These are phyloP conservation scores for Uronychia setigera DNA, from an alignment of 73 alveolate species.

Conservation along the genomic window DNA sequence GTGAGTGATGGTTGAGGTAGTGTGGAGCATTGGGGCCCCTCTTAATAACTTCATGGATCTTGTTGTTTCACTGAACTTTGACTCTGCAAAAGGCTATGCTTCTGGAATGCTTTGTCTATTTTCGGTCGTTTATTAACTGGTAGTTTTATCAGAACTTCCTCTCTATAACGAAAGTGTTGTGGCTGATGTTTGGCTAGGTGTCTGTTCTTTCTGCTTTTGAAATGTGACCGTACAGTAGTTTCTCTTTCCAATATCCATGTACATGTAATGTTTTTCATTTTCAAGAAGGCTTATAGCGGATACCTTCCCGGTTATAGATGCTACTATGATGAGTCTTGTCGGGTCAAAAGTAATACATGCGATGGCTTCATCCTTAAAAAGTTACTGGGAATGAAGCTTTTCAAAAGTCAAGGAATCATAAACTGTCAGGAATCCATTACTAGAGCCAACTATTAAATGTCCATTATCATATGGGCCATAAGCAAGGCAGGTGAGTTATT, in stretches of 20 bases:
- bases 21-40: too few species aligned
- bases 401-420: slow-evolving; percentile 4
- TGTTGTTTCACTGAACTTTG: too few species aligned
- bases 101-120: too few species aligned
- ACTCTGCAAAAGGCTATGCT: too few species aligned
- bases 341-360: background rate
- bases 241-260: background rate
- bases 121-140: too few species aligned
- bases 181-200: too few species aligned
- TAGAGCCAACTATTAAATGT: slow-evolving; percentile 15
- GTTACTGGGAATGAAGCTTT: background rate
- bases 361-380: background rate
- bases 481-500: slow-evolving; percentile 9
- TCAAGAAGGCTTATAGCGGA: background rate
- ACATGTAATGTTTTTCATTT: background rate
- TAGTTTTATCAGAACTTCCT: too few species aligned
- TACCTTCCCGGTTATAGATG: background rate
- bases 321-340: background rate
- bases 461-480: slow-evolving; percentile 59
- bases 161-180: too few species aligned
- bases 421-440: slow-evolving; percentile 13
- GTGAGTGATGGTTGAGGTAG: too few species aligned
- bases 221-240: background rate
- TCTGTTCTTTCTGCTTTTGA: background rate
- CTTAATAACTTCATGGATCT: too few species aligned